These are phyloP conservation scores for Calonectria hongkongensis DNA, from an alignment of 2,329 filamentous ascomycete genomes.

Conservation along the genomic window DNA sequence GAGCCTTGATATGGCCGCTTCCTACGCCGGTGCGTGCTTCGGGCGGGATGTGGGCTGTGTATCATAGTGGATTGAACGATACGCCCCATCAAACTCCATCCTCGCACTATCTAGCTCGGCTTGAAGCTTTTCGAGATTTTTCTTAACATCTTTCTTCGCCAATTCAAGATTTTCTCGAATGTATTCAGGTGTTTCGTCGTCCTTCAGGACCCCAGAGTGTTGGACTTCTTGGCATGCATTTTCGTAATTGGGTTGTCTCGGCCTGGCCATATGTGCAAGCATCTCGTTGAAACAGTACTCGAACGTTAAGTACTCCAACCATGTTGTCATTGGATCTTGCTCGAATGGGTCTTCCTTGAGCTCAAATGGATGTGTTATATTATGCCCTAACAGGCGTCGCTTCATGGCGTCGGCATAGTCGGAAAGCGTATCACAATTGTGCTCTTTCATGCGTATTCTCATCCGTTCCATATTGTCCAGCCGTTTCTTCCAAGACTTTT, in stretches of 20 bases:
- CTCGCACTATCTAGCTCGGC: not conserved
- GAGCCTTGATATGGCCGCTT: not conserved
- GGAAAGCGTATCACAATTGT: not conserved
- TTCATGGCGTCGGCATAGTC: not conserved
- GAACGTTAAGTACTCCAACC: not conserved
- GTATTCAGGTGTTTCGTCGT: not conserved
- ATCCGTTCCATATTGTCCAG: not conserved
- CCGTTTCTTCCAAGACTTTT: not conserved
- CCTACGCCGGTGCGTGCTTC: not conserved
- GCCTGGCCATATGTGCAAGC: no score
- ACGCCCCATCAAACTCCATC: not conserved
- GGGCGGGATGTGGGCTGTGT: not conserved
- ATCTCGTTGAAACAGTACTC: not conserved
- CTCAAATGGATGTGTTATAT: not conserved
- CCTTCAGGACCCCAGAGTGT: not conserved
- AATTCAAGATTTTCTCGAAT: not conserved
- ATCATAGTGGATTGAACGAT: not conserved
- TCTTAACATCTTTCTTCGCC: not conserved
- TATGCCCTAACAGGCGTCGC: not conserved
- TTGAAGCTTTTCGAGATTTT: not conserved
- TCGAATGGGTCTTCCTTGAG: not conserved
- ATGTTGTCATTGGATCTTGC: slow-evolving; percentile 7
- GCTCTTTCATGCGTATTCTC: not conserved
- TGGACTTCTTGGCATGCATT: not conserved
- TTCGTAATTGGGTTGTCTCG: not conserved